A percentile compares a stretch with the other conserved stretches of the same genome.
phyloP scores from a whole-genome alignment of 2,329 filamentous ascomycete genomes.

The Claviceps humidiphila region DNA sequence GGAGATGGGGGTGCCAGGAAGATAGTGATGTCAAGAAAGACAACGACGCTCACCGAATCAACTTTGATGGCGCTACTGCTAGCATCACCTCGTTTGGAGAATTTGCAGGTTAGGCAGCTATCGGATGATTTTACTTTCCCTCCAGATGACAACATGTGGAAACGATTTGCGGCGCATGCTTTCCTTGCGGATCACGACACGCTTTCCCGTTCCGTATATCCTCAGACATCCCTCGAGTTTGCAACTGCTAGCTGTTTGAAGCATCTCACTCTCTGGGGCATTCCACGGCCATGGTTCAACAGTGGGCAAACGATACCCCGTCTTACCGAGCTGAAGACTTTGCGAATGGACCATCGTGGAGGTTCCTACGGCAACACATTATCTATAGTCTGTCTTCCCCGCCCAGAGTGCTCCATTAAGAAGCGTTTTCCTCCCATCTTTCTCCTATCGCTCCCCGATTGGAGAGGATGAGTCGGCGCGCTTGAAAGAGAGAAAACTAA shows the following conservation, averaged over 20 bases:
- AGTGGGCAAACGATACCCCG: constrained; percentile 5
- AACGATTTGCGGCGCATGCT: constrained; percentile 4
- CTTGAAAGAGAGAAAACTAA: too few species aligned
- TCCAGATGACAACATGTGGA: constrained; percentile 3
- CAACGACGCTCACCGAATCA: too few species aligned
- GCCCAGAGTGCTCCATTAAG: too few species aligned
- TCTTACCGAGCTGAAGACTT: constrained; percentile 16
- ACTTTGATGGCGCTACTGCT: too few species aligned
- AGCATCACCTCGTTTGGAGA: constrained; percentile 11
- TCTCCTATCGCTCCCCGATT: too few species aligned
- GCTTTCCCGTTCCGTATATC: not conserved
- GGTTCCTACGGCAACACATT: too few species aligned
- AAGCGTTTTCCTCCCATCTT: too few species aligned
- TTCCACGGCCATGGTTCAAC: constrained; percentile 11
- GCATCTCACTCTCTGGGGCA: constrained; percentile 12
- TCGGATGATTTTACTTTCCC: constrained; percentile 1
- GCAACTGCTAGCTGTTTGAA: constrained; percentile 8
- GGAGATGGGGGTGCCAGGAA: too few species aligned
- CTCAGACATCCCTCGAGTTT: constrained; percentile 7
- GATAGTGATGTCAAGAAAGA: too few species aligned
- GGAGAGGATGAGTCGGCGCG: too few species aligned
- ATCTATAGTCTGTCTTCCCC: too few species aligned
- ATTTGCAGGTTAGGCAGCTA: constrained; percentile 12
- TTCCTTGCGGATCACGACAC: constrained; percentile 2
- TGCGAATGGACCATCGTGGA: too few species aligned